phyloP scores from a whole-genome alignment of 768 basidiomycete species.

The Tulasnella sp. region DNA sequence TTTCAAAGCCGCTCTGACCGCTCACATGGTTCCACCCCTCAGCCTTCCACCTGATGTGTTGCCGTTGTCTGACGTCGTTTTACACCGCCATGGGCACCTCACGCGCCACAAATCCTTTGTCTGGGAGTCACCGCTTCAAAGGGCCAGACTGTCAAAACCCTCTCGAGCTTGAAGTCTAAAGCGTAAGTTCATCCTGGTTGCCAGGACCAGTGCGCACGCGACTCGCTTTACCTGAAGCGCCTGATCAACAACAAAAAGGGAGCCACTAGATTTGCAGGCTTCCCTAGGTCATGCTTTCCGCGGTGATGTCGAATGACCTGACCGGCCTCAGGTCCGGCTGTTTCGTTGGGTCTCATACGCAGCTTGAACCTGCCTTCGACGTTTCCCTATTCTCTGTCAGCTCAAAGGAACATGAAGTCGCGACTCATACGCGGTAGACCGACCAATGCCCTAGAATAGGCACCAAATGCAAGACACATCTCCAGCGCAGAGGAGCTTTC shows the following conservation, averaged over 20 bases:
- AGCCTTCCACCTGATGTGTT: neutral
- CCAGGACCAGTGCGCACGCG: neutral
- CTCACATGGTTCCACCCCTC: neutral
- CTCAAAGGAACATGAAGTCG: neutral
- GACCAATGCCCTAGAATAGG: neutral
- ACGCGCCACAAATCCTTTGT: neutral
- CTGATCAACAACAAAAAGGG: neutral
- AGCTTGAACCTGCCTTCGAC: neutral
- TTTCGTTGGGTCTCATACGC: neutral
- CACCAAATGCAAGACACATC: neutral
- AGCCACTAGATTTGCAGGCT: neutral
- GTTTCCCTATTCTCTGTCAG: neutral
- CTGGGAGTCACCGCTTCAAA: neutral
- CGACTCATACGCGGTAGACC: neutral
- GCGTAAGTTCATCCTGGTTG: neutral
- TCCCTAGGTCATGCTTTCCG: slow-evolving; percentile 1
- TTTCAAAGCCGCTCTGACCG: neutral
- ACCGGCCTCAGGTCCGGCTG: neutral
- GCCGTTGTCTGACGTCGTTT: neutral
- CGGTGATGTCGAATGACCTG: neutral
- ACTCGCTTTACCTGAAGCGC: neutral
- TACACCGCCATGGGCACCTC: neutral
- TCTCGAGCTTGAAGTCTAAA: neutral
- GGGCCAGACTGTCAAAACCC: neutral
- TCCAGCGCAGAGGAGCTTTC: neutral